Conservation (phyloP, 2,329 filamentous ascomycete genomes). For the Sclerotinia nivalis region DNA sequence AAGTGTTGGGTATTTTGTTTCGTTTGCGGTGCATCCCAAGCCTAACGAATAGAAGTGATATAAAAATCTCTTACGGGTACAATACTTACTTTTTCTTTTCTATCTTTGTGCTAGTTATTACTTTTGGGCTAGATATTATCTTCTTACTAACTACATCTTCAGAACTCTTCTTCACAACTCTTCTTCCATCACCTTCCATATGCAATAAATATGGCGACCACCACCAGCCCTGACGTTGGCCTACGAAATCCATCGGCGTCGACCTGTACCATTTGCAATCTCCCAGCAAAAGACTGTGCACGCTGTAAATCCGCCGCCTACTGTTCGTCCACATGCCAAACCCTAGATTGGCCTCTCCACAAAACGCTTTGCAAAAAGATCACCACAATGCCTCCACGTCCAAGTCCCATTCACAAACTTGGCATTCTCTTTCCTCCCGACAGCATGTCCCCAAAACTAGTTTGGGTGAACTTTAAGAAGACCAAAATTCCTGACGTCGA, state of each 20-base stretch:
- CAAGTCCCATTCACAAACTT: conserved; percentile 6
- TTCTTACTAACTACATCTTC: not conserved
- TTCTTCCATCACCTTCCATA: not conserved
- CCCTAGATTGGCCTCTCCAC: not conserved
- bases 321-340: not conserved
- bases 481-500: not conserved
- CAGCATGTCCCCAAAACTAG: not conserved
- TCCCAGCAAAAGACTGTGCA: not conserved
- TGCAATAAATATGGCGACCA: not conserved
- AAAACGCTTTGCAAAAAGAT: conserved; percentile 1
- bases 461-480: not conserved
- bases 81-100: not conserved
- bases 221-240: too few species aligned
- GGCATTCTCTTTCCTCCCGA: not conserved
- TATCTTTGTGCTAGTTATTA: not conserved
- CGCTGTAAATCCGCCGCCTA: not conserved
- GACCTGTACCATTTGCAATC: not conserved
- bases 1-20: not conserved
- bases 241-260: not conserved
- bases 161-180: not conserved
- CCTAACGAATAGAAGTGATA: not conserved
- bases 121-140: too few species aligned
- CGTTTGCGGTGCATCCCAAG: not conserved
- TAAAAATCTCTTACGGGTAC: not conserved
- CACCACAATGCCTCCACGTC: not conserved